Base-by-base conservation (phyloP, 768 basidiomycete genomes). In the Lactarius indigo region DNA sequence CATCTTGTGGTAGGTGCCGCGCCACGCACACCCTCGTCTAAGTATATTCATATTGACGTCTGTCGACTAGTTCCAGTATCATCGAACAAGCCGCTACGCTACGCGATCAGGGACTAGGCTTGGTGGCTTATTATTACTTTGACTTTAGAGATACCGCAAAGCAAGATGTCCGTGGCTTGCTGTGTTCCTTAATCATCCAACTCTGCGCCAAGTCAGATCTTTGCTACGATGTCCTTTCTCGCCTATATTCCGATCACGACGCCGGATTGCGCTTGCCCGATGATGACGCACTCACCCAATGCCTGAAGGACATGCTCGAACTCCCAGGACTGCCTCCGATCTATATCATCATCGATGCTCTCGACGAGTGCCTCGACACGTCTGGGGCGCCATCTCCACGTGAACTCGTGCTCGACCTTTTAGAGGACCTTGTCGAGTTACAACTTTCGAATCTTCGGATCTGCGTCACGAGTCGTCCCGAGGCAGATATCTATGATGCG, bases 341-440 rank as follows among this genome's bases (percentile, higher is more conserved):
- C 5, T 64, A 57, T 15, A 57, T 64, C 8, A 37, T 64, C 17
- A 18, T 64, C 9, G 63, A 64, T 47, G 63, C 30, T 13, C 28
- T 64, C 9, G 63, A 64, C 20, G 63, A 64, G 15, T 64, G 63
- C 28, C 63, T 56, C 1, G 50, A 44, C 30, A 15, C 59, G 12
- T 57, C 41, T 8, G 61, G 52, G 1, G 13, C 52, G 0, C 17
- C 33, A 9, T 28, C 52, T 26, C 8, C 56, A n/a, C 62, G 62
- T 5, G 42, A 57, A 17, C 5, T 26, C 3, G 37, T 63, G 0
- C 62, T 63, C 10, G 37, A 26, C 3, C 20, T 64, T 2, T 2
- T 64, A 17, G 39, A 44, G 20, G 55, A 64, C 5, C 54, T 64
- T 10, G 52, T 55, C 1, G 18, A 20, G 1, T 9, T 13, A 7